Evolutionary conservation across 495 filamentous ascomycete species (phyloP).

Genomic region (Penicillium macrosclerotiorum): DNA sequence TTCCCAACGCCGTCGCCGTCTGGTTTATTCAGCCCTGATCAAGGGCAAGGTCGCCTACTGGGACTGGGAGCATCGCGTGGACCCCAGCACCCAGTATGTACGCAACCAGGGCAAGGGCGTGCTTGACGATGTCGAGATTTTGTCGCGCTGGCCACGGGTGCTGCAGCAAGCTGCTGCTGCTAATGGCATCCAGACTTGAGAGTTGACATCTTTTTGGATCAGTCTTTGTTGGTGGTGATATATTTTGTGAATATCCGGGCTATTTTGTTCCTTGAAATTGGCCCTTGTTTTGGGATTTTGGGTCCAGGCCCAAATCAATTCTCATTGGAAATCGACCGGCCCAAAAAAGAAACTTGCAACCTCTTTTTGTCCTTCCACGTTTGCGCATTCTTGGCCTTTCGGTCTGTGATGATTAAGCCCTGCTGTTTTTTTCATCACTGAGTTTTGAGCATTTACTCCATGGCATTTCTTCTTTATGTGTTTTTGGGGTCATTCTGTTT

Average conservation of each 20-base stretch:
- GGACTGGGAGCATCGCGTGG: slow-evolving; percentile 74
- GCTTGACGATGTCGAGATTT: slow-evolving; percentile 44
- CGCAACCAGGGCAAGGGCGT: slow-evolving; percentile 48
- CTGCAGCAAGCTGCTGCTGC: slow-evolving; percentile 37
- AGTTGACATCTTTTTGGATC: background rate
- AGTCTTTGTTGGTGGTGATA: too few relatives aligned
- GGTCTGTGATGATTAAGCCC: too few relatives aligned
- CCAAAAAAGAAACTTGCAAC: background rate
- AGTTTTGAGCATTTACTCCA: slow-evolving; percentile 5
- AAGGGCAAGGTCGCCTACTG: slow-evolving; percentile 67
- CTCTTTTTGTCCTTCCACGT: slow-evolving; percentile 2
- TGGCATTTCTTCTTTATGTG: slow-evolving; percentile 9
- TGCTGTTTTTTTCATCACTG: too few relatives aligned
- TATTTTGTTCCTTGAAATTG: too few relatives aligned
- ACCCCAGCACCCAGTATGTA: slow-evolving; percentile 68
- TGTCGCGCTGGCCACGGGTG: slow-evolving; percentile 48
- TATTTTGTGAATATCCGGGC: too few relatives aligned
- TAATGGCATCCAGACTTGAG: slow-evolving; percentile 14
- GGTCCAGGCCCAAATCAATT: too few relatives aligned
- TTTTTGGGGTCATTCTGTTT: slow-evolving; percentile 6
- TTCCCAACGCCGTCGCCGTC: slow-evolving; percentile 67
- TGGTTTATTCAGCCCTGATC: slow-evolving; percentile 73
- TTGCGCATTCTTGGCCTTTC: too few relatives aligned
- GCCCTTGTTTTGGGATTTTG: too few relatives aligned
- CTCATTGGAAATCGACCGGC: too few relatives aligned